phyloP scores from a whole-genome alignment of 306 rosid genomes.

The Castanospermum australe region DNA sequence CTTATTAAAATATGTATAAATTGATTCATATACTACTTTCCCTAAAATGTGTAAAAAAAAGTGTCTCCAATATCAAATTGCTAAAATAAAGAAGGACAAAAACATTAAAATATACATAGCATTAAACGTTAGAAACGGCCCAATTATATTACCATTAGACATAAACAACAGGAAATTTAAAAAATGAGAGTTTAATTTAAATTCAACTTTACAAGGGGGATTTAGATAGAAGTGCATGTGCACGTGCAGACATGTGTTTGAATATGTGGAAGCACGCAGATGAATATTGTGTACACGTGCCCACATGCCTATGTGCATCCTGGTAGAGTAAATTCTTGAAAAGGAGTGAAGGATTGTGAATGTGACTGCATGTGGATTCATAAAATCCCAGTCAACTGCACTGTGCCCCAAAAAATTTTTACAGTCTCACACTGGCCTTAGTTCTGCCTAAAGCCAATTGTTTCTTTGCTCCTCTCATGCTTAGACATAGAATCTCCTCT shows the following conservation, averaged over 20 bases:
- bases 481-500: not conserved
- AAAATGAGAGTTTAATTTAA: not conserved
- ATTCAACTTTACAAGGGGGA: constrained; percentile 1
- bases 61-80: too few relatives aligned
- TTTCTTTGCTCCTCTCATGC: not conserved
- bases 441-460: not conserved
- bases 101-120: too few relatives aligned
- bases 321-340: constrained; percentile 39
- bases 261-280: constrained; percentile 44
- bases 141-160: too few relatives aligned
- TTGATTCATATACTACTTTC: too few relatives aligned
- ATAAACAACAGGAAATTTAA: too few relatives aligned
- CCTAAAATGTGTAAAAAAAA: too few relatives aligned
- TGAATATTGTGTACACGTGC: constrained; percentile 64
- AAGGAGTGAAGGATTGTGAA: constrained; percentile 37
- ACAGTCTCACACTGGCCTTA: constrained; percentile 8
- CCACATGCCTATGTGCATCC: constrained; percentile 57
- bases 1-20: too few relatives aligned
- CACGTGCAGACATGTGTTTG: constrained; percentile 80
- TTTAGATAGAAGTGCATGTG: constrained; percentile 54
- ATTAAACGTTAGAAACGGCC: too few relatives aligned
- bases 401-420: constrained; percentile 38
- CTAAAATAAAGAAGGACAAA: too few relatives aligned
- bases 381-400: constrained; percentile 50
- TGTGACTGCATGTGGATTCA: constrained; percentile 73